Base-by-base conservation (phyloP, 345 rosid genomes). In the Corchorus olitorius region DNA sequence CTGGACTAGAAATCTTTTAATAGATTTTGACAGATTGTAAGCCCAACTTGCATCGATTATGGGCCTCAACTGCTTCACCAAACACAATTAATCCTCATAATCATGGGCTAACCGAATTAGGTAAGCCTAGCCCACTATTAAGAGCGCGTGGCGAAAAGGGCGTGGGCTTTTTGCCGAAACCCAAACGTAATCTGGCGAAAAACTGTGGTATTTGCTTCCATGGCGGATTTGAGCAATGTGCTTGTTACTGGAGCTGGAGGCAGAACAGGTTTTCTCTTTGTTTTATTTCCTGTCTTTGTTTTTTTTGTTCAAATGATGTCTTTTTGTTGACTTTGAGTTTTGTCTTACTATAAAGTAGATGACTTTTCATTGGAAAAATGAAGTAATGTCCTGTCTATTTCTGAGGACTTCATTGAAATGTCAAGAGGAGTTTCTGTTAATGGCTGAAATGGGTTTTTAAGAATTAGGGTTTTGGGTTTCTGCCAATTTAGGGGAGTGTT, bases 171-270 rank as follows among this genome's bases (percentile, higher is more conserved):
- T 27, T 14, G n/a, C 2, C 33, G n/a, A 61, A 13, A 13, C 43
- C 4, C n/a, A 45, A 33, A 3, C 14, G n/a, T 34, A 6, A 22
- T 13, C 43, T 5, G 27, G 45, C 46, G 70, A 77, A 53, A 27
- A 22, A 50, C 69, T 0, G 67, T 77, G 6, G 65, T 59, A 1
- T 74, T 84, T 1, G 83, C 82, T 67, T 81, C 89, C 20, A 83
- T 86, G 73, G 86, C 85, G 33, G 75, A 70, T 78, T 71, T 76
- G 59, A 84, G 81, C 77, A 85, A 91, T 45, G 93, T 92, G 15
- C 97, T 92, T 67, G 92, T 92, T 69, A 89, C 97, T 54, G 97
- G 94, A 17, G 94, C 97, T n/a, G 89, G 90, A 46, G 97, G 97
- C 46, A 83, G 94, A 83, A 92, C 97, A 67, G 94, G 97, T 92